phyloP scores from a whole-genome alignment of 2,329 filamentous ascomycete species.

The Chalaropsis thielavioides region DNA sequence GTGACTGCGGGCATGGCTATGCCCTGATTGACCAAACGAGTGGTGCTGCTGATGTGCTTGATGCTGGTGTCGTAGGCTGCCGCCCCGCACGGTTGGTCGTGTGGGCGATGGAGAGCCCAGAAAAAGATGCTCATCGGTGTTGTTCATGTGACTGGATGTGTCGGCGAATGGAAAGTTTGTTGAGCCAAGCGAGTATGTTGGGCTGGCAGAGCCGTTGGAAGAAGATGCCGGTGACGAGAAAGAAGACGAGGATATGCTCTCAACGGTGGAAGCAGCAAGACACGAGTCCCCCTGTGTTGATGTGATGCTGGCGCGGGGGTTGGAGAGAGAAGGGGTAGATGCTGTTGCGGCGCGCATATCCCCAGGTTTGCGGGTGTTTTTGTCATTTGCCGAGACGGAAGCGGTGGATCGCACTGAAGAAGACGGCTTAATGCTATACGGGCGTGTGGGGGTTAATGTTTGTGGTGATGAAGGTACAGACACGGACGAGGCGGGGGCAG shows the following conservation, averaged over 20 bases:
- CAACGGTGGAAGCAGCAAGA: neutral
- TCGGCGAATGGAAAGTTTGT: neutral
- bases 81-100: neutral
- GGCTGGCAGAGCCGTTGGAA: constrained; percentile 12
- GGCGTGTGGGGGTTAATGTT: neutral
- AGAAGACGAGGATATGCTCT: neutral
- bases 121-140: neutral
- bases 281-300: neutral
- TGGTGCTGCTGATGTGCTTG: neutral
- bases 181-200: constrained; percentile 13
- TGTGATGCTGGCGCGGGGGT: neutral
- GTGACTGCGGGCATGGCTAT: neutral
- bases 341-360: neutral
- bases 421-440: neutral
- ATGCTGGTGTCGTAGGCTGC: neutral
- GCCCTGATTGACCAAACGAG: neutral
- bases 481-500: neutral
- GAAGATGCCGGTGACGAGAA: constrained; percentile 1
- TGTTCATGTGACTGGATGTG: neutral
- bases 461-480: neutral
- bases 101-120: neutral
- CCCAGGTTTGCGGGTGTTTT: constrained; percentile 16
- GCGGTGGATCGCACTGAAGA: constrained; percentile 5
- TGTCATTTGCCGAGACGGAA: constrained; percentile 15
- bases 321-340: neutral